These are phyloP conservation scores for Scheffersomyces segobiensis DNA, from an alignment of 1,139 yeast species.

Conservation along the genomic window DNA sequence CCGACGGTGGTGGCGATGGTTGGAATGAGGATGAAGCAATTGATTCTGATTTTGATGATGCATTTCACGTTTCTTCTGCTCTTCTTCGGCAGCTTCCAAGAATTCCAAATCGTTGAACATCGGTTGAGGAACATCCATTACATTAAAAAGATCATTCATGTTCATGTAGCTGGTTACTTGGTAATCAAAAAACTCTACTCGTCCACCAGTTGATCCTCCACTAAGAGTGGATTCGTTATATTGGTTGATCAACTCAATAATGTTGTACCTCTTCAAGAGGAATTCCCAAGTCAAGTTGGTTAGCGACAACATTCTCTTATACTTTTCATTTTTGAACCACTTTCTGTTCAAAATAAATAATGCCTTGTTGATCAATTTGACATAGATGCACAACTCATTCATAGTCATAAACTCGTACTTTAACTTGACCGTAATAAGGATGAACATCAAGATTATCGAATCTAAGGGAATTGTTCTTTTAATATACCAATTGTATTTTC, in stretches of 20 bases:
- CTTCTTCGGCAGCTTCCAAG: not conserved
- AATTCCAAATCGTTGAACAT: constrained; percentile 6
- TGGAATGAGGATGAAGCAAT: constrained; percentile 1
- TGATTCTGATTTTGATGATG: not conserved
- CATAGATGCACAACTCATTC: constrained; percentile 31
- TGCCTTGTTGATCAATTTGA: constrained; percentile 43
- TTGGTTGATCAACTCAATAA: constrained; percentile 31
- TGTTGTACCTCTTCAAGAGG: constrained; percentile 37
- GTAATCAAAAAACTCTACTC: constrained; percentile 40
- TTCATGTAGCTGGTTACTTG: constrained; percentile 42
- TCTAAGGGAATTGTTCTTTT: constrained; percentile 61
- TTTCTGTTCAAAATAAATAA: constrained; percentile 44
- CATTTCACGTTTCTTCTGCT: not conserved
- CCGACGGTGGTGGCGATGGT: not conserved
- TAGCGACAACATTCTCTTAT: constrained; percentile 45
- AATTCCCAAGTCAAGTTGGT: constrained; percentile 48
- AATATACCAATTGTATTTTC: constrained; percentile 60
- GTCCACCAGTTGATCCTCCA: constrained; percentile 12
- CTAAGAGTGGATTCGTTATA: constrained; percentile 18
- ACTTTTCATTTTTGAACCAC: constrained; percentile 51
- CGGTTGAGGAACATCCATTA: constrained; percentile 49
- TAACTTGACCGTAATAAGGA: constrained; percentile 54
- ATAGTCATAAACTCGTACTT: constrained; percentile 44
- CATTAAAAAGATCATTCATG: constrained; percentile 41
- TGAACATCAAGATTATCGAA: constrained; percentile 54